Base-by-base conservation (phyloP, 176 grass and related monocot genomes). In the Aegilops sharonensis region DNA sequence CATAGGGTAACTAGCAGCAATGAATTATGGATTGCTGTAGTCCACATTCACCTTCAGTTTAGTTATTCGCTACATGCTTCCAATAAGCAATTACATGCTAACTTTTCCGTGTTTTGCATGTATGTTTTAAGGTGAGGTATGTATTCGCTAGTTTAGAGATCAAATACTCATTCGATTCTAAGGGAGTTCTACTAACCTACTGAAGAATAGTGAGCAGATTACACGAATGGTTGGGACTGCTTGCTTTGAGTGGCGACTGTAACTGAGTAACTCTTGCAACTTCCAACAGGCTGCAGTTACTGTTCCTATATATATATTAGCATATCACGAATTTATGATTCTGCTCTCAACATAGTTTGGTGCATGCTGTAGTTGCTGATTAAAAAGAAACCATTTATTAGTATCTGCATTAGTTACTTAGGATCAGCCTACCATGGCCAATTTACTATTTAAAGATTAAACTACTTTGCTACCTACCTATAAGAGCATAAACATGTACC, bases 391-490 rank as follows among this genome's bases (percentile, higher is more conserved):
- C 1, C 43, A 37, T 78, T 32, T 78, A 78, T 42, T 39, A 21
- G 56, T 25, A 29, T 57, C 62, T 81, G 27, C 3, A 12, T 25
- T 30, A 32, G 78, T 64, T 80, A 42, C n/a, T 40, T 79, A 10
- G n/a, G 57, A 40, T 79, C 57, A 64, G 36, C 47, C 20, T 24
- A 79, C 21, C 63, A 68, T 8, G 23, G 10, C 57, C 64, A 72
- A n/a, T 87, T 87, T 74, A 57, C n/a, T 31, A 59, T 70, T 57
- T 72, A 39, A 60, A 40, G 47, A 40, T 40, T 50, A 54, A 84
- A 78, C 56, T 32, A 87, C 21, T 75, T 56, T 54, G 69, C 59
- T 20, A 81, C 67, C 45, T 72, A 36, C 36, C 5, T 48, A n/a
- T 72, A 80, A 47, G 52, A 63, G 65, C 25, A 80, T 62, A 60